Evolutionary conservation across 257 asterid genomes (phyloP), one percentile per base, ranked within the genome.

Genomic region (Nicotiana attenuata): DNA sequence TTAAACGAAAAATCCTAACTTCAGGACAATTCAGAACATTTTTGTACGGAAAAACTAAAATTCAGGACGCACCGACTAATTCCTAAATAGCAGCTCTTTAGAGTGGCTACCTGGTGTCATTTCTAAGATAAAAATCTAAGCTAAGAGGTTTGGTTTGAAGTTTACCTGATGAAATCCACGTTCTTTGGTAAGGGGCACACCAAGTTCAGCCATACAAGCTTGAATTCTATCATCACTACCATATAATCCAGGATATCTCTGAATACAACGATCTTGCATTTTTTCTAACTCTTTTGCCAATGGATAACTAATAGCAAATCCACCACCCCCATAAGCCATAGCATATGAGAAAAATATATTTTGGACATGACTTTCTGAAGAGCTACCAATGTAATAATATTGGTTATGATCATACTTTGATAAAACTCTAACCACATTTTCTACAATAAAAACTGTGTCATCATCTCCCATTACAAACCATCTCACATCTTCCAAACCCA

Each of bases 321-420:
- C 96, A 17, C 96, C 96, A 71, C 96, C 96, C 20, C 94, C 94
- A 80, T 89, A 92, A 5, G 96, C 96, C 96, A 92, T 92, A n/a
- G 91, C 88, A 78, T 92, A 92, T 2, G 93, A 89, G 69, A 91
- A 90, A 20, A 78, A 90, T 1, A 90, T 90, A 85, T 91, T 91
- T 85, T 91, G 96, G 80, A 91, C 83, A 83, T 91, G 96, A 86
- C 96, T 91, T 82, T 91, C 96, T 24, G 92, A 89, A 38, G 88
- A 84, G 81, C 96, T 90, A 81, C 96, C 96, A 16, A 91, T 89
- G 71, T 91, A 91, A 61, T 91, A 90, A 76, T 84, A 88, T 90
- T 91, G 91, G 52, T 80, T 89, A 68, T 91, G 95, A 29, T 91
- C 95, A 76, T 91, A 91, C 33, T 91, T 90, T 22, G 85, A 89